These are phyloP conservation scores for Podospora didyma DNA, from an alignment of 495 filamentous ascomycete species.

Conservation along the genomic window DNA sequence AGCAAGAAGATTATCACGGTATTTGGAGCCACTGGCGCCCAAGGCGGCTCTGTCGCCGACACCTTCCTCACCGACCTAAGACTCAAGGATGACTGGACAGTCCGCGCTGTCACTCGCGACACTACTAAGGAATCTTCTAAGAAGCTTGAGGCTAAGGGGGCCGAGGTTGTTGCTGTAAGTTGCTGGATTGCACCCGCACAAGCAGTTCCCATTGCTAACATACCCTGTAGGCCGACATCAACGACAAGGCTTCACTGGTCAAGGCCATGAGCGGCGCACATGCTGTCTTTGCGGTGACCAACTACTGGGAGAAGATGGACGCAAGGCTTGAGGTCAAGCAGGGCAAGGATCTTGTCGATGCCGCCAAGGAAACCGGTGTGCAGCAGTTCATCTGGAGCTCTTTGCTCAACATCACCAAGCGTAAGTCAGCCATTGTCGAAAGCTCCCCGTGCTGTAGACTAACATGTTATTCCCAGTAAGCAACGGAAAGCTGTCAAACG, in stretches of 20 bases:
- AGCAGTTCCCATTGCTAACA: constrained; percentile 12
- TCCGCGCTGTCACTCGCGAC: constrained; percentile 58
- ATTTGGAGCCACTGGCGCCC: constrained; percentile 60
- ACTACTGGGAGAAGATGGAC: constrained; percentile 31
- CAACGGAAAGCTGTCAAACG: constrained; percentile 43
- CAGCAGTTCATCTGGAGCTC: constrained; percentile 47
- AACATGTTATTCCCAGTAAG: constrained; percentile 24
- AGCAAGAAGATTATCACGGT: constrained; percentile 45
- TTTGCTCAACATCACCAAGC: constrained; percentile 30
- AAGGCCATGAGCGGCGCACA: constrained; percentile 39
- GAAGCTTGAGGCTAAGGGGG: constrained; percentile 37
- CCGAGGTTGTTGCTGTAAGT: constrained; percentile 38
- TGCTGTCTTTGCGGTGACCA: constrained; percentile 49
- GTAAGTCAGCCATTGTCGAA: constrained; percentile 6
- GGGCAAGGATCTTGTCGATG: constrained; percentile 47
- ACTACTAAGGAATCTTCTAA: constrained; percentile 39
- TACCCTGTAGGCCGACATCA: constrained; percentile 32
- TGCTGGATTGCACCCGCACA: constrained; percentile 15
- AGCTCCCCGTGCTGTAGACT: neutral
- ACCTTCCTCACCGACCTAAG: constrained; percentile 10
- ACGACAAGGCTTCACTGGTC: constrained; percentile 38
- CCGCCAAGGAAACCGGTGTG: constrained; percentile 41
- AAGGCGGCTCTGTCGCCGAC: constrained; percentile 57
- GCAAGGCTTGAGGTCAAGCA: constrained; percentile 37
- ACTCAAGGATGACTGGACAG: constrained; percentile 16